Evolutionary conservation across 2,329 filamentous ascomycete species (phyloP), one percentile per base, ranked within the genome.

Genomic region (Stagonosporopsis vannaccii): DNA sequence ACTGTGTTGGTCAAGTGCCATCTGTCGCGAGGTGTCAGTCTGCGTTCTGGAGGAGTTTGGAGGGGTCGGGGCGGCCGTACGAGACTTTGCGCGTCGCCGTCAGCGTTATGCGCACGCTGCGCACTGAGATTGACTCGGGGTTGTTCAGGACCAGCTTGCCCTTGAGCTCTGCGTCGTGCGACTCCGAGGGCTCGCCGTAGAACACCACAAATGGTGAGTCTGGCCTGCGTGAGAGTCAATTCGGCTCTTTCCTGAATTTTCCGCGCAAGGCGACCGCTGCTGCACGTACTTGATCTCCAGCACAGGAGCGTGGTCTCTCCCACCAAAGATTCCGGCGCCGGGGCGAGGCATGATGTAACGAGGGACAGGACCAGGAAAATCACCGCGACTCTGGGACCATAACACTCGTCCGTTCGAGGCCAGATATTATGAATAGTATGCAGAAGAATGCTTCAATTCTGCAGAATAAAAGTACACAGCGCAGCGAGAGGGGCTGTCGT

Each of bases 181-280:
- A 75, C 60, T 81, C 79, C 47, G 79, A 77, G 52, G 79, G 74
- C 62, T 77, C 74, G 66, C 80, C 80, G 61, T 80, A 75, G 70
- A 82, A 81, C 59, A 82, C 80, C 25, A 82, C 77, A 63, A 82
- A 82, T 19, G 78, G 76, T 28, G 75, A 77, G 56, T 80, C 76
- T 32, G 80, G 80, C 55, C 77, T 79, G 54, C 17, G 17, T 2
- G n/a, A 25, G 25, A 20, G 13, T 42, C 17, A 33, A 43, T 52
- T 4, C 23, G 55, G 53, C 37, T 32, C 23, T 40, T 39, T n/a
- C 22, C 28, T 36, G 36, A 46, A 33, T 48, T 20, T 15, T 25
- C 44, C 47, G 57, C 37, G 36, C 43, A 25, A 17, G 11, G 43
- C 55, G 42, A 19, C 41, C 25, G 33, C 48, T 49, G 22, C 54